These are phyloP conservation scores for Bothriochloa decipiens DNA, from an alignment of 176 grass and related monocot genomes.

Conservation along the genomic window DNA sequence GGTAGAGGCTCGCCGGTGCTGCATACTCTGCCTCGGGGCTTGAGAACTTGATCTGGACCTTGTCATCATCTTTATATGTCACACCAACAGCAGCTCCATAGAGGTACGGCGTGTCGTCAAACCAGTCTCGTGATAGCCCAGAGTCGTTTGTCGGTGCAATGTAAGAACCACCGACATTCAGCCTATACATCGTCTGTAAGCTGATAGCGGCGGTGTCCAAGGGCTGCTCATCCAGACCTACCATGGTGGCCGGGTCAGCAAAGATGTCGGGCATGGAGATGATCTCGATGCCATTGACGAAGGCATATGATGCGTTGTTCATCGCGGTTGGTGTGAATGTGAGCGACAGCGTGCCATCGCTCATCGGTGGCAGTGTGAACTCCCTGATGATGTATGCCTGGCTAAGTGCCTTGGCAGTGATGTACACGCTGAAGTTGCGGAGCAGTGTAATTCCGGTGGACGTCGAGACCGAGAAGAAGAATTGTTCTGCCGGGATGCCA, in stretches of 20 bases:
- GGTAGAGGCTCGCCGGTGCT: slow-evolving; percentile 60
- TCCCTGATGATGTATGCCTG: slow-evolving; percentile 75
- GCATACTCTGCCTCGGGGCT: slow-evolving; percentile 41
- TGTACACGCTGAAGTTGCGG: slow-evolving; percentile 76
- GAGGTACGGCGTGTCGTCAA: slow-evolving; percentile 63
- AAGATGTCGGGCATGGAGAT: slow-evolving; percentile 75
- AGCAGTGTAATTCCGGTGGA: slow-evolving; percentile 63
- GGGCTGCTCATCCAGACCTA: slow-evolving; percentile 44
- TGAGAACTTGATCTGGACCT: slow-evolving; percentile 39
- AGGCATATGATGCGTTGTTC: slow-evolving; percentile 78
- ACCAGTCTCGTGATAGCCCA: slow-evolving; percentile 66
- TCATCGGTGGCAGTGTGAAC: slow-evolving; percentile 48
- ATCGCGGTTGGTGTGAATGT: slow-evolving; percentile 64
- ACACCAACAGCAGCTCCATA: slow-evolving; percentile 63
- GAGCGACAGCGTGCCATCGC: slow-evolving; percentile 46
- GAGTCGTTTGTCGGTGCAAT: slow-evolving; percentile 55
- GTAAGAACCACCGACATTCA: slow-evolving; percentile 74
- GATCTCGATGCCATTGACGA: slow-evolving; percentile 82
- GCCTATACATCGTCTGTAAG: slow-evolving; percentile 71
- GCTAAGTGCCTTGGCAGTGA: slow-evolving; percentile 71
- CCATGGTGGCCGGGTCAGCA: slow-evolving; percentile 30
- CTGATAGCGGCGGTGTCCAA: slow-evolving; percentile 21
- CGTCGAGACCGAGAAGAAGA: slow-evolving; percentile 70
- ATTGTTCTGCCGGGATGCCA: slow-evolving; percentile 47
- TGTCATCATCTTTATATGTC: slow-evolving; percentile 29